Conservation (phyloP, 345 rosid genomes). For the Pugionium cornutum region DNA sequence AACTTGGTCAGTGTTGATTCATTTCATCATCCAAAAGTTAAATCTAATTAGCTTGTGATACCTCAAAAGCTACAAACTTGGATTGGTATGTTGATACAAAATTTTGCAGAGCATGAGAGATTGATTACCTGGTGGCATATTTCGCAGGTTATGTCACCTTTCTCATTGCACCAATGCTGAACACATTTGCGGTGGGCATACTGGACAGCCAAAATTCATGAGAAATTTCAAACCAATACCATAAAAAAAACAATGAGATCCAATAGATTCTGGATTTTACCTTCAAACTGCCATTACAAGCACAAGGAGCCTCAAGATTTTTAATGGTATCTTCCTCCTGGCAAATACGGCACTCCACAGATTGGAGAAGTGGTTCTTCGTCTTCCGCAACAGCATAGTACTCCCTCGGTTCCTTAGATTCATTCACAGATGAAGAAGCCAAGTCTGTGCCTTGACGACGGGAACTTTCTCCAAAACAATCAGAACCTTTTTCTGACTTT, state of each 20-base stretch:
- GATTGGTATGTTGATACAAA: background rate
- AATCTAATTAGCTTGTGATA: background rate
- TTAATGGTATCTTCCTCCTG: slow-evolving; percentile 85
- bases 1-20: background rate
- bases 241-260: background rate
- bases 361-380: slow-evolving; percentile 68
- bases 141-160: slow-evolving; percentile 89
- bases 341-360: slow-evolving; percentile 90
- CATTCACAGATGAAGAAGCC: slow-evolving; percentile 40
- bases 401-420: slow-evolving; percentile 37
- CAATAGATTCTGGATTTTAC: slow-evolving; percentile 37
- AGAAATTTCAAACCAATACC: background rate
- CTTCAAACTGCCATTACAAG: slow-evolving; percentile 96
- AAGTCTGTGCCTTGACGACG: slow-evolving; percentile 36
- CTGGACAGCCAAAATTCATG: slow-evolving; percentile 6
- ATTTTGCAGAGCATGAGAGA: background rate
- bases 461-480: slow-evolving; percentile 47
- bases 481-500: slow-evolving; percentile 36
- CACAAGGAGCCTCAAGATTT: slow-evolving; percentile 89
- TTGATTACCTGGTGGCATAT: slow-evolving; percentile 87
- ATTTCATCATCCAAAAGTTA: background rate
- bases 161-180: slow-evolving; percentile 96
- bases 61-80: background rate
- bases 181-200: slow-evolving; percentile 72
- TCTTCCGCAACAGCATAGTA: slow-evolving; percentile 37